Evolutionary conservation across 768 basidiomycete species (phyloP), one percentile per base, ranked within the genome.

Genomic region (Leccinum subgranulosum): DNA sequence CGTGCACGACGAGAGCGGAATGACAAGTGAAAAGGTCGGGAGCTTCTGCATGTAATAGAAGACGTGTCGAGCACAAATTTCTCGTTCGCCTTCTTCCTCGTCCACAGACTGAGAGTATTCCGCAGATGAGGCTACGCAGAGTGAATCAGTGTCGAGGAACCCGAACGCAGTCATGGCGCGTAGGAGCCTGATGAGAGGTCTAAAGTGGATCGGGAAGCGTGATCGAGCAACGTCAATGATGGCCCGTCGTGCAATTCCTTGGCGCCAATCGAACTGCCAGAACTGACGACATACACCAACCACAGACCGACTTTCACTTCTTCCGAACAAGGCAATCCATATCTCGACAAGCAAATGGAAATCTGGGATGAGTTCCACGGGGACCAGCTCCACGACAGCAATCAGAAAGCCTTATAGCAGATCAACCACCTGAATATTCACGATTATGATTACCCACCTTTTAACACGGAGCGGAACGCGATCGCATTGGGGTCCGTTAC

Each of bases 181-280:
- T 1, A 94, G 79, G 7, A 96, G 79, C 19, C 82, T 81, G 41
- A 90, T 69, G 21, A 95, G 81, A 0, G 86, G 84, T 25, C 79
- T 77, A 60, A 88, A 79, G 54, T 92, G 86, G 29, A 92, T 81
- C 3, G 94, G 94, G 72, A 94, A 98, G 3, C 91, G 83, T 9
- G 88, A 82, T 3, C 89, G 82, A 7, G 89, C 84, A 23, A 92
- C 85, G 59, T 94, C 92, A 54, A 98, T 82, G 51, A 95, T 81
- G 34, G 90, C 88, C 27, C 88, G 83, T 29, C 93, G 88, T 19
- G 85, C 75, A 4, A 81, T 78, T 49, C 84, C 84, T 36, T 80
- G 77, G 39, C 83, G 75, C 84, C 85, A 90, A 66, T 94, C 92
- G 2, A 75, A 78, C 53, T 85, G 79, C 93, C 94, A 98, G 70